Evolutionary conservation across 75 land plant species (phyloP).

Genomic region (Cryptomeria japonica): DNA sequence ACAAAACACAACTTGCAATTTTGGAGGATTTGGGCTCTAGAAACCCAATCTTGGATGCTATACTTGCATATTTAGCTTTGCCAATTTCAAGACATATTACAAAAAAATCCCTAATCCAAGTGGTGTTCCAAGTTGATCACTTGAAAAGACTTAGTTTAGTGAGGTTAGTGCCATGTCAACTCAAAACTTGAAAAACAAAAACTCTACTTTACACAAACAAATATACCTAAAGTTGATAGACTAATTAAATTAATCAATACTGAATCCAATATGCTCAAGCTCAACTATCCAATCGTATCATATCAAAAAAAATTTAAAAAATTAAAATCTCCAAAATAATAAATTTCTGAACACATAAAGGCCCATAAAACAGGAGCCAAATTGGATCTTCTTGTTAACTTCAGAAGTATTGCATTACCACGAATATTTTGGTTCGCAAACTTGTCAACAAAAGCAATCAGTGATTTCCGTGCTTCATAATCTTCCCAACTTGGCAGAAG

Average conservation of each 20-base stretch:
- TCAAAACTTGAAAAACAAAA: neutral
- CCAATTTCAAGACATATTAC: neutral
- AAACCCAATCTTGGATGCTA: neutral
- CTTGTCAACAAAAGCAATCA: conserved; percentile 6
- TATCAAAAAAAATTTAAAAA: too few relatives aligned
- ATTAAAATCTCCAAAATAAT: too few relatives aligned
- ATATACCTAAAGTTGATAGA: neutral
- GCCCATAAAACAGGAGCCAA: neutral
- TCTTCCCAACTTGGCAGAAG: conserved; percentile 8
- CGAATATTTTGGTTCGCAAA: neutral
- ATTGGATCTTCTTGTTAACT: neutral
- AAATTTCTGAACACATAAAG: neutral
- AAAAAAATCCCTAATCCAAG: neutral
- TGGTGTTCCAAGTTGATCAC: neutral
- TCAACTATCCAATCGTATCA: neutral
- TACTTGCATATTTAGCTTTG: neutral
- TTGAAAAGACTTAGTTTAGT: neutral
- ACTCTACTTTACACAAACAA: neutral
- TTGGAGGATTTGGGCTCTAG: neutral
- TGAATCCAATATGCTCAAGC: neutral
- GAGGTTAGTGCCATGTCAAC: neutral
- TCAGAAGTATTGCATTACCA: neutral
- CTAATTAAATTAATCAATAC: neutral
- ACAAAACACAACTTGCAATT: neutral
- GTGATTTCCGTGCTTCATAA: conserved; percentile 6